A percentile compares a stretch with the other conserved stretches of the same genome.
These are phyloP conservation scores for Neodidymelliopsis sp. DNA, from an alignment of 2,329 filamentous ascomycete species.

Conservation along the genomic window DNA sequence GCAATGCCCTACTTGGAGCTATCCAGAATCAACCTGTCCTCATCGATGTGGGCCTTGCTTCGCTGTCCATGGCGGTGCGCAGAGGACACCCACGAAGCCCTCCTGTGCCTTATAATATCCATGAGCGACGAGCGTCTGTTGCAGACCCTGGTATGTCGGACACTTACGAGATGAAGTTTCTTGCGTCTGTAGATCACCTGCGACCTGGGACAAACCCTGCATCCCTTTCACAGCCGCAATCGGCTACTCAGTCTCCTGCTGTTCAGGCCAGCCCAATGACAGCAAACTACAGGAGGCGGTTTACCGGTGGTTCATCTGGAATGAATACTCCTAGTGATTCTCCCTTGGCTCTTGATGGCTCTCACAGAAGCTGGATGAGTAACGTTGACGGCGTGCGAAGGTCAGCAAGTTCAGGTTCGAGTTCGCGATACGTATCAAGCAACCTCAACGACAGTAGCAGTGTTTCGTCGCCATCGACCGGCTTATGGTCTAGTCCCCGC, in stretches of 20 bases:
- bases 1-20: conserved; percentile 92
- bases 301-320: conserved; percentile 27
- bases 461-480: conserved; percentile 35
- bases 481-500: conserved; percentile 51
- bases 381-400: conserved; percentile 52
- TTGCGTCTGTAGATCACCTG: conserved; percentile 79
- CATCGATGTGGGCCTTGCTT: conserved; percentile 88
- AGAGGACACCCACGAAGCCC: conserved; percentile 38
- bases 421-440: conserved; percentile 30
- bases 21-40: conserved; percentile 91
- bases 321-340: conserved; percentile 40
- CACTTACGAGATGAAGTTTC: conserved; percentile 75
- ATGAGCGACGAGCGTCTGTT: conserved; percentile 50
- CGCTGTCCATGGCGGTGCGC: conserved; percentile 79
- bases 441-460: conserved; percentile 27
- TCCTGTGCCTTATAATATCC: conserved; percentile 28
- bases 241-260: conserved; percentile 42
- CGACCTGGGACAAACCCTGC: conserved; percentile 59
- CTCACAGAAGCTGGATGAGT: conserved; percentile 44
- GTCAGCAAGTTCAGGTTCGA: conserved; percentile 43
- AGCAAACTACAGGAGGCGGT: conserved; percentile 29
- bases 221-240: conserved; percentile 28
- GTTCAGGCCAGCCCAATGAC: conserved; percentile 38
- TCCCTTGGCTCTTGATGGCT: conserved; percentile 39
- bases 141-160: conserved; percentile 58